Evolutionary conservation across 768 basidiomycete genomes (phyloP).

Genomic region (Boletus coccyginus): DNA sequence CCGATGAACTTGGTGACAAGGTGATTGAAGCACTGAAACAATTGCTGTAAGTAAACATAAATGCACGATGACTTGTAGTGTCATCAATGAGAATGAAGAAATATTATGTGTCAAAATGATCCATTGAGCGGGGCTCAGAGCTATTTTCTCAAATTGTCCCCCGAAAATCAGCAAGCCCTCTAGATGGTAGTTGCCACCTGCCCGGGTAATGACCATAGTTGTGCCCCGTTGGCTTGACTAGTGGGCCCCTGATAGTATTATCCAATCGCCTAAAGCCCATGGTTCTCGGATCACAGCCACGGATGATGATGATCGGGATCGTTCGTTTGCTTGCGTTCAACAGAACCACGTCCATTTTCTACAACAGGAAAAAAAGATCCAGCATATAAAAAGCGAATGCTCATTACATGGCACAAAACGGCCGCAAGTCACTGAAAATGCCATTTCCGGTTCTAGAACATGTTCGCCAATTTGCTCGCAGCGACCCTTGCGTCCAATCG

Average conservation of each 20-base stretch:
- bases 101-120: background rate
- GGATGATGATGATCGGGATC: background rate
- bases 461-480: conserved; percentile 87
- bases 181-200: too few relatives aligned
- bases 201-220: too few relatives aligned
- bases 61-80: background rate
- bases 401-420: conserved; percentile 4
- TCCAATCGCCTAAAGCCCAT: too few relatives aligned
- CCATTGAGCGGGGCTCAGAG: too few relatives aligned
- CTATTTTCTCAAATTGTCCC: too few relatives aligned
- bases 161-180: too few relatives aligned
- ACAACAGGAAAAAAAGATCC: conserved; percentile 10
- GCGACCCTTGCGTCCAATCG: conserved; percentile 83
- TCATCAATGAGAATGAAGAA: background rate
- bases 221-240: background rate
- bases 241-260: background rate
- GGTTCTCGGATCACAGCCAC: background rate
- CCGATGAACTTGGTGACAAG: conserved; percentile 80
- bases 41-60: conserved; percentile 40
- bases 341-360: conserved; percentile 3
- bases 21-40: conserved; percentile 70
- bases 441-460: conserved; percentile 53
- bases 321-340: background rate
- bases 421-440: background rate
- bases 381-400: conserved; percentile 18